Conservation (phyloP, 805 yeast species). For the Saccharomycopsis sp. region DNA sequence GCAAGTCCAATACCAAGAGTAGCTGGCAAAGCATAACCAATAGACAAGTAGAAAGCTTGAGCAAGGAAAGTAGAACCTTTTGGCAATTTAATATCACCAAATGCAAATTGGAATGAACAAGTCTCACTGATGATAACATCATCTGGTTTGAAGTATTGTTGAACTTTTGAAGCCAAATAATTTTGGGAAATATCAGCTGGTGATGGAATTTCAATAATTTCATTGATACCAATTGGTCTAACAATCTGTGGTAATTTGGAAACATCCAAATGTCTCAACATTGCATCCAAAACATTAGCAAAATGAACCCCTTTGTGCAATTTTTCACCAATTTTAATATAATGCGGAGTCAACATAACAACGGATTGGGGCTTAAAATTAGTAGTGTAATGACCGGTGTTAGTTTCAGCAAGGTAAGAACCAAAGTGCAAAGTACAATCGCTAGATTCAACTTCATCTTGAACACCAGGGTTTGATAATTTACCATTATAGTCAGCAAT, state of each 20-base stretch:
- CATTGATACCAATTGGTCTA: conserved; percentile 21
- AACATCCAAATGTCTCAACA: conserved; percentile 33
- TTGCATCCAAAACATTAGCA: conserved; percentile 40
- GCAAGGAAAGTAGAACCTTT: conserved; percentile 43
- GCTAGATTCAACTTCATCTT: conserved; percentile 41
- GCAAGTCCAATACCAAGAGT: conserved; percentile 80
- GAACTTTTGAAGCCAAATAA: conserved; percentile 35
- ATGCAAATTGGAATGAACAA: conserved; percentile 74
- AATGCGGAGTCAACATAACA: conserved; percentile 47
- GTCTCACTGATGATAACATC: conserved; percentile 79
- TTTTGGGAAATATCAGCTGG: conserved; percentile 42
- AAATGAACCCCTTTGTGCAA: conserved; percentile 39
- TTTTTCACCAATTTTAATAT: conserved; percentile 40
- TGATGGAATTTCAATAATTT: conserved; percentile 26
- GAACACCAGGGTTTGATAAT: conserved; percentile 42
- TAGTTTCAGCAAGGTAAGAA: conserved; percentile 56
- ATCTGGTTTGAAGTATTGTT: conserved; percentile 43
- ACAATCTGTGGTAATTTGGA: conserved; percentile 22
- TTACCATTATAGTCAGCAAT: conserved; percentile 70
- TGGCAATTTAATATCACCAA: conserved; percentile 62
- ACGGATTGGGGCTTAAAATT: conserved; percentile 36
- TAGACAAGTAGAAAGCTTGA: conserved; percentile 75
- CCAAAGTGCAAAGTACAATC: conserved; percentile 74
- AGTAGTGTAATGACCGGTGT: conserved; percentile 58
- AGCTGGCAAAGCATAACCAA: conserved; percentile 85